Conservation (phyloP, 768 basidiomycete species). For the Chalciporus piperatus region DNA sequence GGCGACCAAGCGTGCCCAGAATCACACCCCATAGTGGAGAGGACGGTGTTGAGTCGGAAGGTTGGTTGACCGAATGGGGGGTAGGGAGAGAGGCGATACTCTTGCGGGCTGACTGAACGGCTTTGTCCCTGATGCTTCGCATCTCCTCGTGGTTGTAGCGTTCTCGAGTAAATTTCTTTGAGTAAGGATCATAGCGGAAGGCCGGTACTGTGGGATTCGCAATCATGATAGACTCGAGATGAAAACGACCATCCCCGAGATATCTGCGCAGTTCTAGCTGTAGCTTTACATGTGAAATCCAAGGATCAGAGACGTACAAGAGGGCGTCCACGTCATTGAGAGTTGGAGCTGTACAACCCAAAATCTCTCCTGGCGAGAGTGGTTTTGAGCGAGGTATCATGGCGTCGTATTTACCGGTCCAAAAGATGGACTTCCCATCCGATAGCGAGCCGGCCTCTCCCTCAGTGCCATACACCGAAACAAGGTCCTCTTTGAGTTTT, state of each 20-base stretch:
- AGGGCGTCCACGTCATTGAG: constrained; percentile 81
- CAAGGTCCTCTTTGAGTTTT: constrained; percentile 76
- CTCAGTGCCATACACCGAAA: constrained; percentile 32
- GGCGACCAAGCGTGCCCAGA: constrained; percentile 90
- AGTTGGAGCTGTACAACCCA: constrained; percentile 93
- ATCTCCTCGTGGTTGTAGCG: constrained; percentile 88
- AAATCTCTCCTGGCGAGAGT: constrained; percentile 92
- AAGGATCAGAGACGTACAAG: constrained; percentile 53
- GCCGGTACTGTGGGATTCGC: constrained; percentile 95
- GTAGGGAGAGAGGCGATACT: constrained; percentile 45
- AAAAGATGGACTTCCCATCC: constrained; percentile 26
- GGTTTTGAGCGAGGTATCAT: constrained; percentile 86
- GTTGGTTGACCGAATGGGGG: constrained; percentile 17
- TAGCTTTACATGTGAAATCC: background rate
- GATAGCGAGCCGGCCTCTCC: background rate
- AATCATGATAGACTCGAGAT: constrained; percentile 98
- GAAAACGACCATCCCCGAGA: constrained; percentile 96
- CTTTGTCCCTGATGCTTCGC: constrained; percentile 68
- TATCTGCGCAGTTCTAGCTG: constrained; percentile 55
- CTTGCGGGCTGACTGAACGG: constrained; percentile 69
- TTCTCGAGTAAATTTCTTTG: constrained; percentile 94
- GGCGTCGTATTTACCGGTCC: constrained; percentile 68
- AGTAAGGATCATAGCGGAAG: constrained; percentile 97
- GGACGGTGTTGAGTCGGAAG: constrained; percentile 12
- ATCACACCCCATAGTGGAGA: constrained; percentile 79